A percentile compares a stretch with the other conserved stretches of the same genome.
Conservation (phyloP, 805 yeast species). For the Metschnikowia koreensis region DNA sequence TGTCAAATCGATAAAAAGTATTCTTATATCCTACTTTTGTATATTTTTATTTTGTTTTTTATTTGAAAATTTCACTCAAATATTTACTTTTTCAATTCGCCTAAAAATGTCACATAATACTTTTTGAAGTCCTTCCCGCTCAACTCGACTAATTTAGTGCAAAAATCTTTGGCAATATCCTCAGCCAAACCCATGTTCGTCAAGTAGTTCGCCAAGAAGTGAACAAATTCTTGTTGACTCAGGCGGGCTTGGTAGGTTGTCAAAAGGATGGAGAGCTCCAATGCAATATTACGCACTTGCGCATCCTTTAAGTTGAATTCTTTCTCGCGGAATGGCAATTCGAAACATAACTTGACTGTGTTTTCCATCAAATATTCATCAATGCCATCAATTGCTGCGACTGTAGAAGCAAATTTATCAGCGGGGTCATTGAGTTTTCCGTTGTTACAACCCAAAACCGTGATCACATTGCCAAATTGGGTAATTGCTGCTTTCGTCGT, state of each 20-base stretch:
- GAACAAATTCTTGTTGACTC: slow-evolving; percentile 45
- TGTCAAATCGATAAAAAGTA: not conserved
- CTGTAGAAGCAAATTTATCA: slow-evolving; percentile 50
- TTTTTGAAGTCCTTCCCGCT: slow-evolving; percentile 68
- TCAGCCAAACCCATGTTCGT: slow-evolving; percentile 56
- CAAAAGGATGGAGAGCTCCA: slow-evolving; percentile 71
- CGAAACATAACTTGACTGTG: slow-evolving; percentile 66
- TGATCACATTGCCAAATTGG: slow-evolving; percentile 62
- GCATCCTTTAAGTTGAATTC: slow-evolving; percentile 74
- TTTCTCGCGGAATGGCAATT: slow-evolving; percentile 71
- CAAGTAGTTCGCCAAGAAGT: slow-evolving; percentile 51
- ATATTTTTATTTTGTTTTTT: not conserved
- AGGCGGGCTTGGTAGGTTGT: slow-evolving; percentile 45
- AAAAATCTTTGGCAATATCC: slow-evolving; percentile 58
- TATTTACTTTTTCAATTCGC: slow-evolving; percentile 29
- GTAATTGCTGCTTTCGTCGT: slow-evolving; percentile 68
- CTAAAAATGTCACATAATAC: slow-evolving; percentile 52
- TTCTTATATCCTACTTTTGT: too few species aligned
- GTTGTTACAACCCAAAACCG: slow-evolving; percentile 64
- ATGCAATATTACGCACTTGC: slow-evolving; percentile 67
- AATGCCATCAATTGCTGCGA: slow-evolving; percentile 63
- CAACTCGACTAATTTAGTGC: slow-evolving; percentile 52
- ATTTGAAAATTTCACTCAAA: not conserved
- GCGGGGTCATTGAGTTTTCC: slow-evolving; percentile 56
- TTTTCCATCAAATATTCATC: slow-evolving; percentile 68